phyloP scores from a whole-genome alignment of 2,329 filamentous ascomycete species.

The Bretziella fagacearum region DNA sequence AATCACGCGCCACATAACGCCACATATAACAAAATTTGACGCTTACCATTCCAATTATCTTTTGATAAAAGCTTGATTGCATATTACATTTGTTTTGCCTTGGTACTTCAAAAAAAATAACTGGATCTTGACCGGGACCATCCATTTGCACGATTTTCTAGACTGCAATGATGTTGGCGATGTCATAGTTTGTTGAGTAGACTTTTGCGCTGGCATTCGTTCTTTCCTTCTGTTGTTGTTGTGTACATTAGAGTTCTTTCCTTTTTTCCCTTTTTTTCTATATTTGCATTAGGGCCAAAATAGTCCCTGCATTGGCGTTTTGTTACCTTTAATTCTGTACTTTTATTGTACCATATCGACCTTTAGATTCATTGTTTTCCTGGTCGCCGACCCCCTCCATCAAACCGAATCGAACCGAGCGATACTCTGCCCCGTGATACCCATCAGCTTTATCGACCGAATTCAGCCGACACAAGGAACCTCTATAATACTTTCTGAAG shows the following conservation, averaged over 20 bases:
- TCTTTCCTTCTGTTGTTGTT: background rate
- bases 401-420: no score
- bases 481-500: no score
- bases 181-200: background rate
- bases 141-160: background rate
- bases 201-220: no score
- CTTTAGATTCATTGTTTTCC: background rate
- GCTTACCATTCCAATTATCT: no score
- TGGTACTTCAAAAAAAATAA: background rate
- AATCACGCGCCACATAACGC: no score
- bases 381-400: background rate
- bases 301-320: no score
- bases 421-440: no score
- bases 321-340: background rate
- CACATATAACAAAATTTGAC: no score
- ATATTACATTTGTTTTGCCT: no score
- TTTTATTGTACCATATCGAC: background rate
- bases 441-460: background rate
- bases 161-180: background rate
- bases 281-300: no score
- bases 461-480: background rate
- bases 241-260: background rate
- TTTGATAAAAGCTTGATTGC: no score
- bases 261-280: background rate
- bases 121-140: background rate